phyloP scores from a whole-genome alignment of 805 yeast species.

The Kregervanrija fluxuum region DNA sequence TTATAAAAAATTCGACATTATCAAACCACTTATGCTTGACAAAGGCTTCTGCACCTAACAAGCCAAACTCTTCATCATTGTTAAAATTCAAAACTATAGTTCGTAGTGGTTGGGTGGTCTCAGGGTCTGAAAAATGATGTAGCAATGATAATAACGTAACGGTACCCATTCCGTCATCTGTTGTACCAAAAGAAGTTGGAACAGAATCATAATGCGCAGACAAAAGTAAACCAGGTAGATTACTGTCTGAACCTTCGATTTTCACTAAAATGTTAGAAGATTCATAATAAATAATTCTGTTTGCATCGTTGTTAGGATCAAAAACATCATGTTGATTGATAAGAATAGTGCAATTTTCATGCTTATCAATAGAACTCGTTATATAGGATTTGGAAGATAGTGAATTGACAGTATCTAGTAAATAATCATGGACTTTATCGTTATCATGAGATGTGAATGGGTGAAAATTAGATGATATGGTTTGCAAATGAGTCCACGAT shows the following conservation, averaged over 20 bases:
- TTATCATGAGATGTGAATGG: conserved; percentile 76
- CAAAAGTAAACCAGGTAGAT: conserved; percentile 59
- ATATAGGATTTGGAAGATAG: background rate
- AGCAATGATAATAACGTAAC: conserved; percentile 73
- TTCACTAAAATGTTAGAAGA: conserved; percentile 75
- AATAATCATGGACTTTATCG: conserved; percentile 66
- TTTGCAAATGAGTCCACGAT: conserved; percentile 70
- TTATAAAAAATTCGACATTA: conserved; percentile 57
- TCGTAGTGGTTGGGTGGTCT: conserved; percentile 49
- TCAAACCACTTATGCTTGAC: conserved; percentile 66
- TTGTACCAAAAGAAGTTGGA: conserved; percentile 79
- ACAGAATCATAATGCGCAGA: conserved; percentile 90
- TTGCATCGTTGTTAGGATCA: conserved; percentile 32
- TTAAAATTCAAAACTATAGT: conserved; percentile 80
- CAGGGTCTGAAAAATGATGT: conserved; percentile 32
- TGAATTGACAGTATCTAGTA: conserved; percentile 25
- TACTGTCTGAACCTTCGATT: conserved; percentile 53
- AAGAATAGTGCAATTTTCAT: conserved; percentile 11
- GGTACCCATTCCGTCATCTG: conserved; percentile 89
- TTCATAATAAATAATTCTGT: conserved; percentile 66
- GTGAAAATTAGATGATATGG: conserved; percentile 59
- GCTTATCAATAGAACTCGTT: conserved; percentile 2
- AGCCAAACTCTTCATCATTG: conserved; percentile 84
- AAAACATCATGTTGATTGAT: conserved; percentile 46
- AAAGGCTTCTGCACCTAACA: conserved; percentile 74